Evolutionary conservation across 805 yeast genomes (phyloP).

Genomic region (Candida coquimbonensis): DNA sequence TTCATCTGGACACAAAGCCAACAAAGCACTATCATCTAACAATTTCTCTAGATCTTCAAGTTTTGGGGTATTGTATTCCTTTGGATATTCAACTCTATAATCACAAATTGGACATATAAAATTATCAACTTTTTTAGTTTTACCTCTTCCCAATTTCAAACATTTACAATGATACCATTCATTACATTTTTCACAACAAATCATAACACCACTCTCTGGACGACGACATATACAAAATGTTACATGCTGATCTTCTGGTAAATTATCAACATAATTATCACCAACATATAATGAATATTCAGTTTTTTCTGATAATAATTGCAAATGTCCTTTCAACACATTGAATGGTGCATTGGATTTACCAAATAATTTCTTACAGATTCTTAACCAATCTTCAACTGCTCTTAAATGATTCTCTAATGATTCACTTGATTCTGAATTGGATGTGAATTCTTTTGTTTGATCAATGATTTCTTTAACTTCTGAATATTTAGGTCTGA

Average conservation of each 20-base stretch:
- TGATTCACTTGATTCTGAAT: not conserved
- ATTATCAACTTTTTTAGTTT: constrained; percentile 25
- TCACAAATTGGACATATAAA: constrained; percentile 55
- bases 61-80: constrained; percentile 28
- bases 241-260: constrained; percentile 13
- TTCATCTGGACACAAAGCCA: constrained; percentile 31
- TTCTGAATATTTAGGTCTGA: constrained; percentile 26
- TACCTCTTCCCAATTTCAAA: constrained; percentile 34
- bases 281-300: constrained; percentile 20
- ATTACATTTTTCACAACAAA: constrained; percentile 61
- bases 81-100: constrained; percentile 23
- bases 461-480: constrained; percentile 22
- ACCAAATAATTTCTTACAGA: constrained; percentile 28
- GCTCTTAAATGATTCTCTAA: constrained; percentile 19
- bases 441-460: constrained; percentile 7
- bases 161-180: constrained; percentile 70
- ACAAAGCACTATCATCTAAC: constrained; percentile 21
- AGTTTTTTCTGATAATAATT: constrained; percentile 16
- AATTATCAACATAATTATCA: constrained; percentile 15
- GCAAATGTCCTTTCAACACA: constrained; percentile 23
- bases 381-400: constrained; percentile 33
- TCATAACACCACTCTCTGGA: constrained; percentile 55
- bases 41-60: constrained; percentile 26
- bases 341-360: constrained; percentile 28
- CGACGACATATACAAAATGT: constrained; percentile 59